These are phyloP conservation scores for Triticum turgidum DNA, from an alignment of 176 grass and related monocot species.

Conservation along the genomic window DNA sequence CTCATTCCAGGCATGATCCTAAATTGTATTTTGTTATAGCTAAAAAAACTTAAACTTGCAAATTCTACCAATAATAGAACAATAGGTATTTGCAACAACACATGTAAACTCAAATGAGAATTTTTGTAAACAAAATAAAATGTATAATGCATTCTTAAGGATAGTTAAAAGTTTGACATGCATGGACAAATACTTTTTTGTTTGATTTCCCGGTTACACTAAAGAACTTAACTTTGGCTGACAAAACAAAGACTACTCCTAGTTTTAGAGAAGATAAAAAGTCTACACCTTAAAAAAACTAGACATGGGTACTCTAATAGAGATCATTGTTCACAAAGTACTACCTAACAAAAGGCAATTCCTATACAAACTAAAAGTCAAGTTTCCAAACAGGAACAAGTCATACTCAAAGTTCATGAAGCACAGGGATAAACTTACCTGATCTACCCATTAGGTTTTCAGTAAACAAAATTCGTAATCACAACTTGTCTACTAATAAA, in stretches of 20 bases:
- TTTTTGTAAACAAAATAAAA: neutral
- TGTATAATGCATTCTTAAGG: neutral
- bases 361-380: neutral
- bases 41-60: neutral
- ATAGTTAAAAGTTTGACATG: neutral
- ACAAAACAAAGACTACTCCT: neutral
- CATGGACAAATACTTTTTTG: neutral
- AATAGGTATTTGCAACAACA: neutral
- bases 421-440: neutral
- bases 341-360: neutral
- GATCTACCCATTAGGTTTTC: neutral
- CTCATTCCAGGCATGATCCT: neutral
- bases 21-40: conserved; percentile 5
- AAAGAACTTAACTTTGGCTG: neutral
- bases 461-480: neutral
- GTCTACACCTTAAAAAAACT: neutral
- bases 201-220: neutral
- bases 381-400: neutral
- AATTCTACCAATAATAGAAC: neutral
- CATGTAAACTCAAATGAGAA: neutral
- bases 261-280: neutral
- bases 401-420: neutral
- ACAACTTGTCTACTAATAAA: too few relatives aligned
- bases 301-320: neutral
- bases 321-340: neutral